Conservation (phyloP, 2,329 filamentous ascomycete species). For the Talaromyces sp. region DNA sequence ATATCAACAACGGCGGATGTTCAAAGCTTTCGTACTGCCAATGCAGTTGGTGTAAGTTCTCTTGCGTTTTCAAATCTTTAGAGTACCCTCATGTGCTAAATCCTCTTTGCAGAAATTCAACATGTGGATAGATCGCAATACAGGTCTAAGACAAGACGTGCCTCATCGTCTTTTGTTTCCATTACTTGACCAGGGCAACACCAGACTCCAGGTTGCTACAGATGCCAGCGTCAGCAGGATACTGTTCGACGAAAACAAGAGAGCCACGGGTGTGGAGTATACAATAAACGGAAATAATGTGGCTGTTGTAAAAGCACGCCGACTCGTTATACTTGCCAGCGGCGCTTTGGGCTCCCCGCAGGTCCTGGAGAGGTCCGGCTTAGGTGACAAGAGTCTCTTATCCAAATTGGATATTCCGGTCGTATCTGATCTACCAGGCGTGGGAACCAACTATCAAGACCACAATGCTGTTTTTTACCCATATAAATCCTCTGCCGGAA, state of each 20-base stretch:
- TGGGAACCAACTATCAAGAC: conserved; percentile 29
- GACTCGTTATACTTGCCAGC: conserved; percentile 7
- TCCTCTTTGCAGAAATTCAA: conserved; percentile 15
- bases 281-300: background rate
- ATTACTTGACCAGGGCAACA: conserved; percentile 15
- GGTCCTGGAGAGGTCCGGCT: conserved; percentile 47
- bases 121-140: conserved; percentile 19
- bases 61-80: background rate
- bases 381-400: conserved; percentile 40
- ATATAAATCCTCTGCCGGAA: conserved; percentile 45
- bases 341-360: conserved; percentile 33
- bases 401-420: conserved; percentile 36
- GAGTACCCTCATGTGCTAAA: background rate
- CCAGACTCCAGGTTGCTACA: conserved; percentile 51
- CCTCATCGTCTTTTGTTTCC: conserved; percentile 18
- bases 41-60: conserved; percentile 17
- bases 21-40: conserved; percentile 14
- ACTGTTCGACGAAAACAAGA: conserved; percentile 48
- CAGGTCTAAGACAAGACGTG: conserved; percentile 19
- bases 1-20: conserved; percentile 16
- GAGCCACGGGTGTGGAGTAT: conserved; percentile 56
- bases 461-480: conserved; percentile 44
- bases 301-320: background rate
- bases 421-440: conserved; percentile 44
- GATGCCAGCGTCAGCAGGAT: conserved; percentile 54